Evolutionary conservation across 352 stramenopile species (phyloP), one percentile per base, ranked within the genome.

Genomic region (Pseudoperonospora humuli): DNA sequence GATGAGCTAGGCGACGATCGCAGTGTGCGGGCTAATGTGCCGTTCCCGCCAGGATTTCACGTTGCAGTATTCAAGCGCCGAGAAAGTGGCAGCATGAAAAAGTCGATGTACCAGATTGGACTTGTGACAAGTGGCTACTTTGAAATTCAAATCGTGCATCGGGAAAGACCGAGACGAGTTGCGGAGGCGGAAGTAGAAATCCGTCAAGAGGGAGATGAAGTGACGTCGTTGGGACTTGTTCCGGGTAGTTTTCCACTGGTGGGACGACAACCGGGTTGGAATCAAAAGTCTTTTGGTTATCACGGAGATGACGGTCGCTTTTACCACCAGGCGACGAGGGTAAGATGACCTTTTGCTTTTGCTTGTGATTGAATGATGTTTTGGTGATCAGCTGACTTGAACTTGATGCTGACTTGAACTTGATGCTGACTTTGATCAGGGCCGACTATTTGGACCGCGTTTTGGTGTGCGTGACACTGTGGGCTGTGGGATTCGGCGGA

Each of bases 291-390:
- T 15, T 78, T 69, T 35, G 79, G 79, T 1, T 92, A 89, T 52
- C 79, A 92, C 25, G 77, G 79, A n/a, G 76, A 92, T 34, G 77
- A 88, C 28, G 79, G 79, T 0, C 54, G 70, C 29, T 69, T 84
- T n/a, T 92, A 86, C 49, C 54, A 61, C 15, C 52, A 79, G 26
- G 61, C 61, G 10, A 63, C 57, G 10, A 61, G 54, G 39, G 78
- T 87, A 51, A 38, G 54, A 39, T 49, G 3, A 19, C 13, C 5
- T 4, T 27, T 26, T 39, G 20, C 13, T 10, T 19, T 10, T 11
- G 25, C 20, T 3, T 8, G 25, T 9, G 24, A 31, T 47, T 15
- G 31, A 5, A n/a, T 31, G 7, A 17, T 39, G n/a, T n/a, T n/a
- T n/a, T n/a, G n/a, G n/a, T 14, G 10, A 28, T 33, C n/a, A 7